Base-by-base conservation (phyloP, 805 yeast species). In the Candida glaebosa region DNA sequence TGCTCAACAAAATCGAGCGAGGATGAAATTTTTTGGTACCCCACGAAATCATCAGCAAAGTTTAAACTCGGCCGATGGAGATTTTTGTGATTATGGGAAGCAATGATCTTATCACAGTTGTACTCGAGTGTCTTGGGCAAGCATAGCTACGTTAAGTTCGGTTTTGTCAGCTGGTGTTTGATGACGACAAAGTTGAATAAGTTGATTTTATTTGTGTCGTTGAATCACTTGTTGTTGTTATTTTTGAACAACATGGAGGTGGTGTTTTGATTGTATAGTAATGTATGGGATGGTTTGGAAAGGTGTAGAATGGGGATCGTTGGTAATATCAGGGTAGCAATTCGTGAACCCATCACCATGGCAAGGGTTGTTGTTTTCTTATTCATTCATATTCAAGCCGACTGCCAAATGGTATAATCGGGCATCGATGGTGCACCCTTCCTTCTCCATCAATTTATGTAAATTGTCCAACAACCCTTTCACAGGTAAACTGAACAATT, bases 341-440 rank as follows among this genome's bases (percentile, higher is more conserved):
- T 8, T 12, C 28, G 12, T 8, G 28, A 24, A 24, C 28, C 8
- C 28, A 24, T 24, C 28, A 24, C 8, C 28, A 24, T 24, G 28
- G 12, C 12, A 24, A n/a, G n/a, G n/a, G n/a, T n/a, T n/a, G n/a
- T n/a, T n/a, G n/a, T n/a, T n/a, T n/a, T n/a, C n/a, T 10, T 14
- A 28, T 28, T 28, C 31, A 14, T 22, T 35, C 15, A 86, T 52
- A 45, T 71, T 71, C 39, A 88, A 70, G 4, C 98, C 98, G 41
- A 81, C 81, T 10, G 96, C 95, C 37, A 89, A 76, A 53, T 85
- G 87, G 58, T 85, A 89, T 42, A 93, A 81, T 49, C 96, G 79
- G 1, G 96, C 91, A 64, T 93, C 99, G 24, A 91, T 68, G 22
- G 76, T 76, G 59, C 79, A 87, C 1, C 96, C 96, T 60, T 86